Evolutionary conservation across 306 rosid species (phyloP).

Genomic region (Fragaria iinumae): DNA sequence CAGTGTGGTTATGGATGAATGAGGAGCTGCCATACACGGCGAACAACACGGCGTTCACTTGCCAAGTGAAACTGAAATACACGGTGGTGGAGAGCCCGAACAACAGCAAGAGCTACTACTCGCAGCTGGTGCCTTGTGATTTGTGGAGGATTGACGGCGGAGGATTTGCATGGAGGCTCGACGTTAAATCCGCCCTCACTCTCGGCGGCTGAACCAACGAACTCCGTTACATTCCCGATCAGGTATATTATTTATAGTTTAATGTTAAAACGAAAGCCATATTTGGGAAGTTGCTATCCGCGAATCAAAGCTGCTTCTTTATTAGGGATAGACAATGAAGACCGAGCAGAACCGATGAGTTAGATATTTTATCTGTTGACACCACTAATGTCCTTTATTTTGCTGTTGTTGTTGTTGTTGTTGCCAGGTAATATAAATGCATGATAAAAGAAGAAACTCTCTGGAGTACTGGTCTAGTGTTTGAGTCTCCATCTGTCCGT

Average conservation of each 20-base stretch:
- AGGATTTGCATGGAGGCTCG: slow-evolving; percentile 77
- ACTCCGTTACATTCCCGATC: background rate
- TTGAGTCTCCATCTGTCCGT: background rate
- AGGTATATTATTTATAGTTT: slow-evolving; percentile 15
- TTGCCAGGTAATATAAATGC: slow-evolving; percentile 4
- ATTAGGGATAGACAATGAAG: background rate
- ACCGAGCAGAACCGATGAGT: background rate
- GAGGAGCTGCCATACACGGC: slow-evolving; percentile 21
- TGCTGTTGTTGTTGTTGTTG: background rate
- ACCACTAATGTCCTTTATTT: background rate
- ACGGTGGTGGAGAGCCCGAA: slow-evolving; percentile 2
- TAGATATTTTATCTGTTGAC: background rate
- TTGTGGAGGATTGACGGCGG: slow-evolving; percentile 65
- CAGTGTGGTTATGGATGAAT: slow-evolving; percentile 34
- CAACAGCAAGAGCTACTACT: slow-evolving; percentile 13
- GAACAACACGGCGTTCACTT: slow-evolving; percentile 26
- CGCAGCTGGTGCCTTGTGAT: slow-evolving; percentile 55
- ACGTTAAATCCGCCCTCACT: slow-evolving; percentile 60
- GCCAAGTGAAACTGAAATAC: slow-evolving; percentile 52
- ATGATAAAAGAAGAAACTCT: background rate
- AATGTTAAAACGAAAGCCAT: background rate
- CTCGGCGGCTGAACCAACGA: slow-evolving; percentile 32
- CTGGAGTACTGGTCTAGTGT: background rate
- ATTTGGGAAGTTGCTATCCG: background rate
- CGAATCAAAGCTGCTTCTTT: background rate